These are phyloP conservation scores for Paramecium octaurelia DNA, from an alignment of 73 alveolate genomes.

Conservation along the genomic window DNA sequence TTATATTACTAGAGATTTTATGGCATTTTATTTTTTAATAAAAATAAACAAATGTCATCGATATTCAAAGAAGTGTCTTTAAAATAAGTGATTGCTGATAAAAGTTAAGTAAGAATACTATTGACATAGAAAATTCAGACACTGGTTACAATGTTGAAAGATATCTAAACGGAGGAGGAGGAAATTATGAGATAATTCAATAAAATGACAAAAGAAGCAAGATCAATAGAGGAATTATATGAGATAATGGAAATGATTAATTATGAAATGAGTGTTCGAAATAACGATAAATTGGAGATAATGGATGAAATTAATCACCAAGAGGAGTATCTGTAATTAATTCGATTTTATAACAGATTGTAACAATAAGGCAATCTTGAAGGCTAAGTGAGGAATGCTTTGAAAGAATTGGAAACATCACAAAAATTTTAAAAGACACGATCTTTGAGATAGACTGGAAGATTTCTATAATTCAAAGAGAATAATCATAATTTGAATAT, in stretches of 20 bases:
- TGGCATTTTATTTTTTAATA: neutral
- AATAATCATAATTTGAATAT: neutral
- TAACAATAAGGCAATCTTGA: neutral
- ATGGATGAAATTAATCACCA: neutral
- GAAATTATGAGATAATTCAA: neutral
- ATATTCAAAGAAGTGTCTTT: neutral
- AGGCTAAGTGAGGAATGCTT: neutral
- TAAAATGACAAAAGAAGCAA: conserved; percentile 14
- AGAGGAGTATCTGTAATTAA: neutral
- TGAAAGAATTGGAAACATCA: neutral
- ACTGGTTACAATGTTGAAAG: conserved; percentile 1
- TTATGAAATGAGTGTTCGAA: neutral
- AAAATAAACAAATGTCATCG: neutral
- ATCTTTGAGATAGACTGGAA: conserved; percentile 2
- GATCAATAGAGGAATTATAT: neutral
- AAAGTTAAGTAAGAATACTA: neutral
- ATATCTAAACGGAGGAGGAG: conserved; percentile 9
- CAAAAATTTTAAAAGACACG: neutral
- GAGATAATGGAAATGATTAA: conserved; percentile 46
- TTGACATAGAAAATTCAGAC: neutral
- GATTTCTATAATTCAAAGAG: conserved; percentile 11
- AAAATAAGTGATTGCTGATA: neutral
- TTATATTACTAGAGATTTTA: neutral
- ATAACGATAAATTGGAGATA: neutral
- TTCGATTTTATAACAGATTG: neutral